phyloP scores from a whole-genome alignment of 23 red algal genomes.

The Gracilariopsis chorda region DNA sequence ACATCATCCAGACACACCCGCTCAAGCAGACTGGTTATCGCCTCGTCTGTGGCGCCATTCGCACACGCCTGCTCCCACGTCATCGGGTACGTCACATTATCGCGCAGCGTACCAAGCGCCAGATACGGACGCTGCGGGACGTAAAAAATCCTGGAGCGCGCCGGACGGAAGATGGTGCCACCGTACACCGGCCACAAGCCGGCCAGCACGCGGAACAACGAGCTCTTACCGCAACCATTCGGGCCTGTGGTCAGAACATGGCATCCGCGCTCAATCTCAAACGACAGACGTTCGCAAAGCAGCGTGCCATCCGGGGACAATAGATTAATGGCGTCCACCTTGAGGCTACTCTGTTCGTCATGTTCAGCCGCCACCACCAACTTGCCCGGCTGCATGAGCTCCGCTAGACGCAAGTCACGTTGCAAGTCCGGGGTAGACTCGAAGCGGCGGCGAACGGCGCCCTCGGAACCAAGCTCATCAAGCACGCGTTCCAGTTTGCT shows the following conservation, averaged over 20 bases:
- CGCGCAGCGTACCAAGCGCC: slow-evolving; percentile 84
- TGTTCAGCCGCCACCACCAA: slow-evolving; percentile 69
- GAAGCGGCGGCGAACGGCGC: slow-evolving; percentile 34
- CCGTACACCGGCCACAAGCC: slow-evolving; percentile 97
- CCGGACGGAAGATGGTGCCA: slow-evolving; percentile 83
- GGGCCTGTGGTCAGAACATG: slow-evolving; percentile 95
- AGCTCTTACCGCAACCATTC: slow-evolving; percentile 93
- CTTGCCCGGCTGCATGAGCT: slow-evolving; percentile 80
- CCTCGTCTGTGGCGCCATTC: slow-evolving; percentile 65
- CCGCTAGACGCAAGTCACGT: slow-evolving; percentile 61
- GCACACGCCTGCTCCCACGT: slow-evolving; percentile 73
- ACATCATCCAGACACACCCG: slow-evolving; percentile 83
- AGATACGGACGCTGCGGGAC: slow-evolving; percentile 95
- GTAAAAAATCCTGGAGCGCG: slow-evolving; percentile 76
- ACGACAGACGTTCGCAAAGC: slow-evolving; percentile 59
- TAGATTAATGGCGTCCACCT: slow-evolving; percentile 85
- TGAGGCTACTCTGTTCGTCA: slow-evolving; percentile 23
- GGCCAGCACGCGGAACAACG: slow-evolving; percentile 90
- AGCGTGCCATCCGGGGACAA: slow-evolving; percentile 88
- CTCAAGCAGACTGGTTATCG: slow-evolving; percentile 69
- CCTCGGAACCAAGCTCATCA: slow-evolving; percentile 56
- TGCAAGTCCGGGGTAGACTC: slow-evolving; percentile 56
- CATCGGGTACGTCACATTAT: slow-evolving; percentile 96
- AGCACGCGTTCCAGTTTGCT: slow-evolving; percentile 79
- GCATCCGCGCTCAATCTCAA: slow-evolving; percentile 85